Base-by-base conservation (phyloP, 495 filamentous ascomycete genomes). In the Emericellopsis terricola region DNA sequence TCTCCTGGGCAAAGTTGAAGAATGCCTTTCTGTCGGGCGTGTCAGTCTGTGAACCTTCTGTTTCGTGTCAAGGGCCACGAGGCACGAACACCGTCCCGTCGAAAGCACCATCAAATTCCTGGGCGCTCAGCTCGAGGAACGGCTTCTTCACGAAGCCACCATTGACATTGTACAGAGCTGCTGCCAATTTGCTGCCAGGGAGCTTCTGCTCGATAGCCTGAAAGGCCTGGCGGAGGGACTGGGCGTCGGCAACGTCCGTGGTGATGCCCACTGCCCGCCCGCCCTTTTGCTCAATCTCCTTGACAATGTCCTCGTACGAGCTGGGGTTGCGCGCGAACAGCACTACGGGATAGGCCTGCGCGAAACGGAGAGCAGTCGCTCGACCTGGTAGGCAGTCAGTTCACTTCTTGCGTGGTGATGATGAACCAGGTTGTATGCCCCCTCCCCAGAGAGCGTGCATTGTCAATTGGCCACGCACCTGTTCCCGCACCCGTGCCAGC, bases 141-240 rank as follows among this genome's bases (percentile, higher is more conserved):
- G 83, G 80, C 59, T 87, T 89, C 24, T 68, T 59, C 4, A 72
- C 58, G 39, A 81, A 78, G 2, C 70, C 65, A 19, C 68, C 76
- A 3, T 65, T 66, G n/a, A 75, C 73, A 48, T 94, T 94, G 50
- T 81, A 94, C 4, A 96, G 57, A 0, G 84, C 84, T 0, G 81
- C 86, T 7, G 77, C 82, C 1, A 80, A 53, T 18, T 66, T 60
- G 19, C 46, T 42, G n/a, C 45, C 62, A 1, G 54, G 47, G 8
- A 62, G 68, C 41, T 77, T 61, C 40, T 71, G 55, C 29, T 65
- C 56, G 46, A 89, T 79, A 39, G 68, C 52, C 18, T 66, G 62
- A 40, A 91, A 76, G n/a, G 82, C 79, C 2, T 56, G 49, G 23
- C 64, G 56, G 1, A 89, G 55, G 33, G 76, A 76, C 26, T 57